Evolutionary conservation across 768 basidiomycete genomes (phyloP), one percentile per base, ranked within the genome.

Genomic region (Serendipita vermifera): DNA sequence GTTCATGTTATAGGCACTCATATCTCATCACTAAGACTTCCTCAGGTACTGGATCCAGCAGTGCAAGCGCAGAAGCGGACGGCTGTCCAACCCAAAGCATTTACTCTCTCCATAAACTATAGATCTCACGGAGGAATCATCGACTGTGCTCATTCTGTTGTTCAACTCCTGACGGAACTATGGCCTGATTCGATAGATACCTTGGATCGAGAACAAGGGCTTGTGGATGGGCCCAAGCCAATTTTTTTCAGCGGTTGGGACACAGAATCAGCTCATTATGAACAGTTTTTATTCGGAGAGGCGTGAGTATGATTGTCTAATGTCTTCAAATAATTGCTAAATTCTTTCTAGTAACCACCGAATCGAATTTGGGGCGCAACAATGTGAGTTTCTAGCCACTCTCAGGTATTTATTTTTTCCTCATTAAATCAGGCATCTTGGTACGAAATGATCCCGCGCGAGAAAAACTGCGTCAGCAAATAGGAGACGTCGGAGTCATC

Each of bases 121-220:
- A 76, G 85, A 3, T 85, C 82, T 0, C 82, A 85, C 62, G 76
- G 75, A 0, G 85, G 85, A 2, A 86, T 87, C 38, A 79, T 87
- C n/a, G 72, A 80, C 41, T 83, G 81, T 60, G 85, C 85, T 0
- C 76, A 80, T 54, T 76, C 75, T 0, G 67, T 85, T 24, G 75
- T 87, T 3, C 74, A 79, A n/a, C 65, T 86, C 1, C 77, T 87
- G 13, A 73, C 69, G 14, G 62, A 60, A 6, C 81, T 81, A 57
- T 86, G 82, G 80, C 79, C 80, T 0, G 66, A 80, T 60, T 69
- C 80, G 0, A 83, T 87, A 24, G 85, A 87, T 62, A 60, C 59
- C 2, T 72, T 86, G 14, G 69, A 69, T 5, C 73, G 69, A 3
- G 85, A 87, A 64, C 66, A 68, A 35, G 83, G 80, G 0, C 64